Evolutionary conservation across 202 grass and related monocot species (phyloP).

Genomic region (Bolboschoenoplectus hybrid): DNA sequence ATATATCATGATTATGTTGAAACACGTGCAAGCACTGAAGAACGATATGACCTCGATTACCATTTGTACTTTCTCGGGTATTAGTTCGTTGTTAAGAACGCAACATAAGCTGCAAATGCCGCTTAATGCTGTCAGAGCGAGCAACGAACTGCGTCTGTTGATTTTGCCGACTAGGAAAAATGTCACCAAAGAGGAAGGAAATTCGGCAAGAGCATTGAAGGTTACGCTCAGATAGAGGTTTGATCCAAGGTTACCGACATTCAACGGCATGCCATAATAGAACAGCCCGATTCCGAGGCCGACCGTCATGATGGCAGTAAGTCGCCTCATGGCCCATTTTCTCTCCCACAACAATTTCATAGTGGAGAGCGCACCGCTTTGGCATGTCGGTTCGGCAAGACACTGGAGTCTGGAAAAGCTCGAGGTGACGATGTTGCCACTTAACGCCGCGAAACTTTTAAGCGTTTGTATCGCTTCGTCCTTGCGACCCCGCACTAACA

Average conservation of each 20-base stretch:
- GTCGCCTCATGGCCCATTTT: constrained; percentile 66
- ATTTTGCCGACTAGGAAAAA: constrained; percentile 55
- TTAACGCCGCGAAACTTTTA: constrained; percentile 49
- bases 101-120: constrained; percentile 65
- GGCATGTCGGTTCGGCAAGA: constrained; percentile 29
- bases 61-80: constrained; percentile 52
- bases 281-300: constrained; percentile 76
- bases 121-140: constrained; percentile 50
- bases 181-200: constrained; percentile 55
- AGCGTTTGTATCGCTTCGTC: constrained; percentile 73
- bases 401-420: constrained; percentile 79
- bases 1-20: constrained; percentile 68
- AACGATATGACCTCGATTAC: constrained; percentile 68
- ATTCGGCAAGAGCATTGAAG: constrained; percentile 77
- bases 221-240: constrained; percentile 73
- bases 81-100: constrained; percentile 39
- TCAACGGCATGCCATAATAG: constrained; percentile 88
- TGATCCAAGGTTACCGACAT: constrained; percentile 78
- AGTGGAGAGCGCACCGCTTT: constrained; percentile 45
- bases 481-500: constrained; percentile 76
- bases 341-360: constrained; percentile 57
- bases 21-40: constrained; percentile 74
- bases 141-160: constrained; percentile 54
- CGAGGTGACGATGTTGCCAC: constrained; percentile 56
- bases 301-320: constrained; percentile 63